Conservation (phyloP, 805 yeast species). For the Saccharomycopsis sp. region DNA sequence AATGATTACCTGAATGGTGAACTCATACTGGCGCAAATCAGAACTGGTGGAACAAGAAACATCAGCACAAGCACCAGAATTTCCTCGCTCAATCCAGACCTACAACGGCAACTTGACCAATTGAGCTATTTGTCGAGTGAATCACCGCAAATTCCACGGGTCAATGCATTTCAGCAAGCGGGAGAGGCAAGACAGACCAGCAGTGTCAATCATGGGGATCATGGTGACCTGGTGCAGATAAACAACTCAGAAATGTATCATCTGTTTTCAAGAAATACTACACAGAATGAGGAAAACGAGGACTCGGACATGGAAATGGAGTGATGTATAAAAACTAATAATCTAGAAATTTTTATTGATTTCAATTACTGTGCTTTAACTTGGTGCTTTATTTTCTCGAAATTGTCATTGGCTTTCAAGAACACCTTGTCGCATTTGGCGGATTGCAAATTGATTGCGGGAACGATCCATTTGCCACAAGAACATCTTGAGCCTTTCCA, state of each 20-base stretch:
- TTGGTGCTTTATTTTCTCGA: conserved; percentile 11
- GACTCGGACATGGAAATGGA: conserved; percentile 18
- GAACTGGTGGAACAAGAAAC: conserved; percentile 11
- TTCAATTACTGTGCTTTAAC: neutral
- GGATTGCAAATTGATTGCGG: conserved; percentile 74
- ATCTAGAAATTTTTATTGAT: neutral
- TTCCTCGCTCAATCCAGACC: conserved; percentile 13
- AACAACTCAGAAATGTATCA: conserved; percentile 2
- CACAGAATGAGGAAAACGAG: conserved; percentile 9
- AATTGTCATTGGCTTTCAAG: conserved; percentile 10
- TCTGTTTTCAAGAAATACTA: conserved; percentile 17
- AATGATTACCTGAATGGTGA: conserved; percentile 7
- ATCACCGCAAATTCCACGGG: no score
- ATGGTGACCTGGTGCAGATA: conserved; percentile 5
- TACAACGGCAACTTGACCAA: neutral
- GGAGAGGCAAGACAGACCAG: no score
- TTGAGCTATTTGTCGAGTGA: conserved; percentile 1
- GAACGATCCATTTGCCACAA: conserved; percentile 94
- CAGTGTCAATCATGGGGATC: neutral
- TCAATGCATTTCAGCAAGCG: no score
- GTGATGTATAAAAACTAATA: neutral
- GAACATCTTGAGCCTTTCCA: conserved; percentile 95
- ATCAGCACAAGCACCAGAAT: conserved; percentile 19
- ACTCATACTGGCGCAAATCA: conserved; percentile 2
- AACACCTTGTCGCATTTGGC: conserved; percentile 64